These are phyloP conservation scores for Fusarium denticulatum DNA, from an alignment of 2,329 filamentous ascomycete genomes.

Conservation along the genomic window DNA sequence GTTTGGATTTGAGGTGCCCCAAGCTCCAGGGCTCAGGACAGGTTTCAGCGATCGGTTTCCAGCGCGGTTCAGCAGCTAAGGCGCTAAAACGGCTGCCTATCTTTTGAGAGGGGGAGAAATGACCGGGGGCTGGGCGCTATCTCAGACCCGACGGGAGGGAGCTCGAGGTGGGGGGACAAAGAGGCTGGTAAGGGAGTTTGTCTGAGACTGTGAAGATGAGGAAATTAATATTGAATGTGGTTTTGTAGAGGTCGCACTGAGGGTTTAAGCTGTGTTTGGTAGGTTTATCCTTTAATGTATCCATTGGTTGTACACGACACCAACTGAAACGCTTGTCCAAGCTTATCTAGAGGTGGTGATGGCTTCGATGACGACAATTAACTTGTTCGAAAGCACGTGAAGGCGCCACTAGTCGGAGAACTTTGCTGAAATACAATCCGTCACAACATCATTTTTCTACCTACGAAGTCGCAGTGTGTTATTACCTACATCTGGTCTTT, in stretches of 20 bases:
- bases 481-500: background rate
- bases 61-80: slow-evolving; percentile 14
- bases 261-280: background rate
- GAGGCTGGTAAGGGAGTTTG: slow-evolving; percentile 23
- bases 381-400: slow-evolving; percentile 12
- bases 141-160: slow-evolving; percentile 3
- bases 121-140: slow-evolving; percentile 18
- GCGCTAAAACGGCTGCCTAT: slow-evolving; percentile 27
- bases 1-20: slow-evolving; percentile 18
- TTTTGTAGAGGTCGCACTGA: background rate
- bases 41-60: slow-evolving; percentile 22
- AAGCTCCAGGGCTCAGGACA: slow-evolving; percentile 27
- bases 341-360: slow-evolving; percentile 23
- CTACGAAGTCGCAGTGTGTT: background rate
- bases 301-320: slow-evolving; percentile 11
- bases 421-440: too few species aligned
- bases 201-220: slow-evolving; percentile 3
- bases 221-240: background rate
- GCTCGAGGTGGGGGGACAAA: slow-evolving; percentile 14
- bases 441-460: too few species aligned
- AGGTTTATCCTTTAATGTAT: background rate
- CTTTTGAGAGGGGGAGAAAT: slow-evolving; percentile 3
- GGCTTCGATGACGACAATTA: slow-evolving; percentile 41
- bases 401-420: background rate
- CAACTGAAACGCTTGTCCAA: slow-evolving; percentile 4